Conservation (phyloP, 2,329 filamentous ascomycete genomes). For the Helotiales sp. region DNA sequence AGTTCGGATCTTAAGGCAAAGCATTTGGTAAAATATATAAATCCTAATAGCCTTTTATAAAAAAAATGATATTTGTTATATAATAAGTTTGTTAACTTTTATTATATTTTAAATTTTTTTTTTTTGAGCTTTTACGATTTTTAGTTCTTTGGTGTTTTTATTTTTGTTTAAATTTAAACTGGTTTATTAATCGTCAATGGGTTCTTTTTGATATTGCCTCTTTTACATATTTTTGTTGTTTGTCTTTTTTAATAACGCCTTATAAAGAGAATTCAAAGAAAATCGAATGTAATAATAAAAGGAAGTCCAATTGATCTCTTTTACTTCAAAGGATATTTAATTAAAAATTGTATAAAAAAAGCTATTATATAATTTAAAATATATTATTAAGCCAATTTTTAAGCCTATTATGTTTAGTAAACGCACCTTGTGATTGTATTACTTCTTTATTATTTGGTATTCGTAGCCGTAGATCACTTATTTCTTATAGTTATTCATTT, state of each 20-base stretch:
- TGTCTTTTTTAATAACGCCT: constrained; percentile 47
- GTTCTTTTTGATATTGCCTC: constrained; percentile 69
- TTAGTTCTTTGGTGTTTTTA: constrained; percentile 60
- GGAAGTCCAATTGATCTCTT: constrained; percentile 69
- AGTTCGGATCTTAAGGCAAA: not conserved
- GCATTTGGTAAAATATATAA: not conserved
- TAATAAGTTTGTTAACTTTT: constrained; percentile 71
- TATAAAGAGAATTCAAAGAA: constrained; percentile 54
- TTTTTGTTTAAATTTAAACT: constrained; percentile 66
- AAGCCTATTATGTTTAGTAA: constrained; percentile 64
- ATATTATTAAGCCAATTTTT: constrained; percentile 70
- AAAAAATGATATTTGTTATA: constrained; percentile 57
- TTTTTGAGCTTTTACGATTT: constrained; percentile 70
- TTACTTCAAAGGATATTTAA: constrained; percentile 63
- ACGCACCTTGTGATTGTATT: constrained; percentile 52
- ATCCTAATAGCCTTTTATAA: constrained; percentile 24
- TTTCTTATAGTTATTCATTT: constrained; percentile 59
- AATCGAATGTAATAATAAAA: constrained; percentile 73
- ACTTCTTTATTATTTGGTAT: constrained; percentile 48
- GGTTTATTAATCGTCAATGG: constrained; percentile 76
- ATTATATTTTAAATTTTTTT: constrained; percentile 66
- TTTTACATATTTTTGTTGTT: constrained; percentile 62
- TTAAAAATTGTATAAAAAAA: constrained; percentile 75
- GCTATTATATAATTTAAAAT: constrained; percentile 70
- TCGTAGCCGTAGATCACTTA: constrained; percentile 66